These are phyloP conservation scores for Phytophthora boehmeriae DNA, from an alignment of 352 stramenopile genomes.

Conservation along the genomic window DNA sequence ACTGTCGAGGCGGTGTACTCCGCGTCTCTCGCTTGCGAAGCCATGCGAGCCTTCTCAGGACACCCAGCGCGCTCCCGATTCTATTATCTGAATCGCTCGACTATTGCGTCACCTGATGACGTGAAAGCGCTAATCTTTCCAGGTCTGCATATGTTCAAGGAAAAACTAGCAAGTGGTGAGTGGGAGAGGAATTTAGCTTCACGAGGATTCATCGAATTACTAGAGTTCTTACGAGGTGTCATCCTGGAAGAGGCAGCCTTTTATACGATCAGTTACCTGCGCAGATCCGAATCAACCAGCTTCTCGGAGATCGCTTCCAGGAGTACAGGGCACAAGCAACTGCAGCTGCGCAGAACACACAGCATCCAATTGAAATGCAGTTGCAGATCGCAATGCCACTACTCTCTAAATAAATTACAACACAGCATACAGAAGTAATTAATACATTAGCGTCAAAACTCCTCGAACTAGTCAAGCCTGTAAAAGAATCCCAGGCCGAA, in stretches of 20 bases:
- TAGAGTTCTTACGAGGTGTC: background rate
- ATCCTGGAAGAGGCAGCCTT: slow-evolving; percentile 1
- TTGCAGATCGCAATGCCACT: background rate
- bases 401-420: slow-evolving; percentile 2
- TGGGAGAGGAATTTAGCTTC: slow-evolving; percentile 12
- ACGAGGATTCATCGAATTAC: slow-evolving; percentile 1
- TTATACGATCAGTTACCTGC: background rate
- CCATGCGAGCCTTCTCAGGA: slow-evolving; percentile 4
- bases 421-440: slow-evolving; percentile 11
- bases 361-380: slow-evolving; percentile 9
- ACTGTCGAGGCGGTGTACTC: slow-evolving; percentile 9
- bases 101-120: slow-evolving; percentile 1
- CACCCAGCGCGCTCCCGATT: slow-evolving; percentile 1
- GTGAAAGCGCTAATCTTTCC: slow-evolving; percentile 4
- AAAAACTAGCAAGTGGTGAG: background rate
- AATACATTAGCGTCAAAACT: slow-evolving; percentile 2
- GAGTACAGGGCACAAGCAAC: slow-evolving; percentile 3
- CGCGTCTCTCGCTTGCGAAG: slow-evolving; percentile 2
- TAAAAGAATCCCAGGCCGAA: background rate
- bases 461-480: background rate
- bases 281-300: background rate
- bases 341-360: background rate
- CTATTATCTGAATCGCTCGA: background rate
- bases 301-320: background rate
- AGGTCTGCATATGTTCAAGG: slow-evolving; percentile 4